A percentile compares a stretch with the other conserved stretches of the same genome.
Conservation (phyloP, 192 early-diverging fungal species). For the Coemansia asiatica region DNA sequence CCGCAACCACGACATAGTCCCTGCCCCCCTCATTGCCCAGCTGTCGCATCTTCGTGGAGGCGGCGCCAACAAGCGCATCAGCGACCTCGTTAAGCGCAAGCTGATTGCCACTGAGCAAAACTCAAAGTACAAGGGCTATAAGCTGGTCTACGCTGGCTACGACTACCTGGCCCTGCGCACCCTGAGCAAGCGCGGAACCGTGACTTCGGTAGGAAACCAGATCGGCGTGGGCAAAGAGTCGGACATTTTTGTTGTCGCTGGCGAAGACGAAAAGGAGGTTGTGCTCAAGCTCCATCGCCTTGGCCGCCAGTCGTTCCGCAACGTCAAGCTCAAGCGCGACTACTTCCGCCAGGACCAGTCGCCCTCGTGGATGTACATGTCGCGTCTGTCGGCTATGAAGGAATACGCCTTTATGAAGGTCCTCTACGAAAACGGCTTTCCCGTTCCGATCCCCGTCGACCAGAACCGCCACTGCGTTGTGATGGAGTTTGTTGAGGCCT, state of each 20-base stretch:
- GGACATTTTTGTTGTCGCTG: conserved; percentile 97
- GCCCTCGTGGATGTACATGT: conserved; percentile 99
- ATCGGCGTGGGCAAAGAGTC: conserved; percentile 99
- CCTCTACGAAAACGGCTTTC: conserved; percentile 91
- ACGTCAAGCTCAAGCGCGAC: conserved; percentile 96
- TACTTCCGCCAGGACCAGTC: conserved; percentile 92
- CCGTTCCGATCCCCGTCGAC: conserved; percentile 92
- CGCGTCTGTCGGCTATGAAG: conserved; percentile 95
- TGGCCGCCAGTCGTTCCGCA: conserved; percentile 94
- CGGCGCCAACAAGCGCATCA: conserved; percentile 80
- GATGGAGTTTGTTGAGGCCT: conserved; percentile 94
- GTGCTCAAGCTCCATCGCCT: conserved; percentile 98
- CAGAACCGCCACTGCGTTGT: conserved; percentile 93
- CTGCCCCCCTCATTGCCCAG: conserved; percentile 85
- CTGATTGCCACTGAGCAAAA: conserved; percentile 73
- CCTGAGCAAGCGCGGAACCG: conserved; percentile 78
- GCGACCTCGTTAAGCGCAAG: conserved; percentile 86
- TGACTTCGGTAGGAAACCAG: conserved; percentile 97
- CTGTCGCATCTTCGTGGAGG: conserved; percentile 89
- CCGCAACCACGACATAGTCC: conserved; percentile 98
- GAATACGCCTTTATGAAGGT: conserved; percentile 99
- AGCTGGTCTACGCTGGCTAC: conserved; percentile 98
- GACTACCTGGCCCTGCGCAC: conserved; percentile 97
- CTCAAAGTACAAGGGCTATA: conserved; percentile 83
- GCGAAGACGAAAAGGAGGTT: conserved; percentile 84